Evolutionary conservation across 306 rosid genomes (phyloP).

Genomic region (Begonia fuchsioides): DNA sequence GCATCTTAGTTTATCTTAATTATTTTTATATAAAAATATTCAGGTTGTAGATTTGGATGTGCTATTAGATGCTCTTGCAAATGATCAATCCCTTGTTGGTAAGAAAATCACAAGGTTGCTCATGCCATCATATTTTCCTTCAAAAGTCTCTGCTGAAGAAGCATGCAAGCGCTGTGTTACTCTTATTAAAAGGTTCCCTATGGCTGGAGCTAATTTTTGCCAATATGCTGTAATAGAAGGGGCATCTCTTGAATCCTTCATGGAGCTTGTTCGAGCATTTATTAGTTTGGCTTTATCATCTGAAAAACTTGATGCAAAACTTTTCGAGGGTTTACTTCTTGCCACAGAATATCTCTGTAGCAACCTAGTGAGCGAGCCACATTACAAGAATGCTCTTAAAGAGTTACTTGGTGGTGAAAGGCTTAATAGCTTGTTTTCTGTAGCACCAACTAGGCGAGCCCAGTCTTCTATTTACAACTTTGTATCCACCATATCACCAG

Average conservation of each 20-base stretch:
- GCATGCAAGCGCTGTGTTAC: slow-evolving; percentile 84
- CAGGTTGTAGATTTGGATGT: slow-evolving; percentile 64
- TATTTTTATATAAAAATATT: slow-evolving; percentile 5
- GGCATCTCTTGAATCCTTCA: slow-evolving; percentile 43
- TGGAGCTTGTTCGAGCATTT: slow-evolving; percentile 54
- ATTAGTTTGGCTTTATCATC: slow-evolving; percentile 40
- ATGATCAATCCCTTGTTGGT: slow-evolving; percentile 62
- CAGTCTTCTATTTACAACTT: slow-evolving; percentile 64
- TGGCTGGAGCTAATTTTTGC: slow-evolving; percentile 86
- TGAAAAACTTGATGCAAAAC: slow-evolving; percentile 28
- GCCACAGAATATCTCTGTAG: slow-evolving; percentile 49
- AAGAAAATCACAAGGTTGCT: slow-evolving; percentile 71
- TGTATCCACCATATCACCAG: slow-evolving; percentile 41
- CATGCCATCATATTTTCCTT: slow-evolving; percentile 75
- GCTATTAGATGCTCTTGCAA: slow-evolving; percentile 43
- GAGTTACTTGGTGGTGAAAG: slow-evolving; percentile 47
- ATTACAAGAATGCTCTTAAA: slow-evolving; percentile 32
- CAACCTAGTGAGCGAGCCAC: slow-evolving; percentile 32
- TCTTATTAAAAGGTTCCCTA: slow-evolving; percentile 66
- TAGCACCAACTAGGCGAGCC: slow-evolving; percentile 38
- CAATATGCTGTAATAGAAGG: slow-evolving; percentile 53
- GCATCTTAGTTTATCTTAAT: slow-evolving; percentile 10
- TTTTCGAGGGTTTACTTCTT: slow-evolving; percentile 61
- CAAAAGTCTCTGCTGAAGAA: slow-evolving; percentile 47
- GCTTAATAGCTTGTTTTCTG: slow-evolving; percentile 39